Percentiles rank a stretch among this genome's conserved stretches.
Conservation (phyloP, 108 stramenopile species). For the Discostella pseudostelligera region DNA sequence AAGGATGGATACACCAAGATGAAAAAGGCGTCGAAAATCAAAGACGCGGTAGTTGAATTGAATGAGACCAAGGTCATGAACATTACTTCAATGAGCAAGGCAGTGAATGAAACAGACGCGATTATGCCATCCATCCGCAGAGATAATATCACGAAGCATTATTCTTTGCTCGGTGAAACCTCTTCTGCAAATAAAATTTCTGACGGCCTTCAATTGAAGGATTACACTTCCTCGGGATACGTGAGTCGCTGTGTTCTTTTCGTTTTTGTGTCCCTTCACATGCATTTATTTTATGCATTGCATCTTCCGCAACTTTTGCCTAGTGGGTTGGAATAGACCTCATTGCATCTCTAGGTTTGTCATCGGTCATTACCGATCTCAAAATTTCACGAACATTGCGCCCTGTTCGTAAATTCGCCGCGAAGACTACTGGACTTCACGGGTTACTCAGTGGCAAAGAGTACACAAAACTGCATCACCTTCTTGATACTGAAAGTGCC, state of each 20-base stretch:
- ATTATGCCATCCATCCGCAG: neutral
- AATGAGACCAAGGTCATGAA: neutral
- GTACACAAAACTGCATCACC: neutral
- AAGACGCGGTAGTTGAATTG: conserved; percentile 2
- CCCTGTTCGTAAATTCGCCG: conserved; percentile 60
- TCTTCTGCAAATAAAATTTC: too few species aligned
- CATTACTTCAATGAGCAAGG: neutral
- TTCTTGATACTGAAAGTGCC: neutral
- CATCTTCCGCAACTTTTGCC: neutral
- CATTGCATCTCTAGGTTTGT: conserved; percentile 49
- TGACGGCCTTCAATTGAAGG: neutral
- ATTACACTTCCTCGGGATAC: conserved; percentile 37
- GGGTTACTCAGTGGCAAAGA: conserved; percentile 81
- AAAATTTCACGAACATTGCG: conserved; percentile 62
- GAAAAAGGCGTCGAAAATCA: conserved; percentile 5
- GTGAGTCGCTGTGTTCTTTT: conserved; percentile 7
- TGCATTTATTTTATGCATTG: neutral
- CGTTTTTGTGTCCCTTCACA: neutral
- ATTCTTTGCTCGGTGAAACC: neutral
- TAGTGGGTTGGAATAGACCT: conserved; percentile 56
- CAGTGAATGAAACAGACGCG: conserved; percentile 5
- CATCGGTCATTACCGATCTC: conserved; percentile 31
- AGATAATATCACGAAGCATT: too few species aligned
- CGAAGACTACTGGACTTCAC: conserved; percentile 74
- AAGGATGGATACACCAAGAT: conserved; percentile 14